Evolutionary conservation across 129 eudicot genomes (phyloP), one percentile per base, ranked within the genome.

Genomic region (Solidago caesia): DNA sequence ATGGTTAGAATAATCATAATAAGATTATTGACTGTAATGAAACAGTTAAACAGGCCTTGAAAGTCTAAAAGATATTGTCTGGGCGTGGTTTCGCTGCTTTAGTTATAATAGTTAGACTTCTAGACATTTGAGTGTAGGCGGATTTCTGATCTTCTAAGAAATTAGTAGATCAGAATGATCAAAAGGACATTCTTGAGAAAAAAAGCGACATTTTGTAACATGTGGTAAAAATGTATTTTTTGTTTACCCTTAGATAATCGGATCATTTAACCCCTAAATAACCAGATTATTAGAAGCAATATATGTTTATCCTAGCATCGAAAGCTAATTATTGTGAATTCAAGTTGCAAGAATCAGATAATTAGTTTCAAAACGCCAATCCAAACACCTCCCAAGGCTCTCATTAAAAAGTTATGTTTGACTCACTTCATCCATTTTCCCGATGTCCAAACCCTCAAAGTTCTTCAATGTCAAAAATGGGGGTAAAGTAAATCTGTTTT

Each of bases 361-460:
- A 70, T 33, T 46, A 33, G 42, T 29, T 68, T 5, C 48, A 45
- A 44, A 53, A n/a, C 9, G 26, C 15, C 11, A 53, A 53, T 53
- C 60, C 25, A 53, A 53, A 53, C 2, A 4, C 15, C 61, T 27
- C 61, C 61, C 16, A 26, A 60, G 42, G 41, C 25, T 39, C 9
- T 7, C 9, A 4, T 7, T 48, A 75, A 29, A 16, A 57, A 69
- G 43, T 62, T 21, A 2, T 47, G 27, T 56, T 79, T 14, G 21
- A 82, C 98, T 85, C 76, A 94, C 98, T 81, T 83, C 71, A 72
- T 94, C 96, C 92, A 94, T 90, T 85, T 90, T 90, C 71, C 98
- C 92, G 9, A 94, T 85, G 81, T 94, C 88, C 85, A 94, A 80
- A 11, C 98, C 98, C 84, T 94, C 92, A 44, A 94, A 94, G 58